phyloP scores from a whole-genome alignment of 1,139 yeast genomes.

The Saccharomyces hybrid region DNA sequence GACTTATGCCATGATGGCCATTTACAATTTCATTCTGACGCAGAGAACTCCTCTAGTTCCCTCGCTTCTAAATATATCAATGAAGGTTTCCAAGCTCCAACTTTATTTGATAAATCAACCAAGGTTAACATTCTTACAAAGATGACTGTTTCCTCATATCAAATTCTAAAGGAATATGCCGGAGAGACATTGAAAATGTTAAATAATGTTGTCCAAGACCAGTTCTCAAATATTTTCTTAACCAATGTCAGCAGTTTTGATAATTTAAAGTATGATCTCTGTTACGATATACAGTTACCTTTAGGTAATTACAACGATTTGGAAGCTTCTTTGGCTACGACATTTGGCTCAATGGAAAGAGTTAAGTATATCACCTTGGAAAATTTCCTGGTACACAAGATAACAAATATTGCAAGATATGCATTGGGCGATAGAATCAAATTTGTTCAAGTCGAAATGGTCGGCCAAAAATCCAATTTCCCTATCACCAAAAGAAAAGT shows the following conservation, averaged over 20 bases:
- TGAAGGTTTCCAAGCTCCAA: slow-evolving; percentile 62
- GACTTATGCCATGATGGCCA: slow-evolving; percentile 58
- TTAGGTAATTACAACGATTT: slow-evolving; percentile 11
- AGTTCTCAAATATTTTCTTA: slow-evolving; percentile 79
- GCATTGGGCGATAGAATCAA: slow-evolving; percentile 65
- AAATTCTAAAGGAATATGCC: slow-evolving; percentile 57
- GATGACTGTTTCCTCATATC: slow-evolving; percentile 65
- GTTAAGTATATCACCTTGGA: slow-evolving; percentile 66
- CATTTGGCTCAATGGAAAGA: slow-evolving; percentile 65
- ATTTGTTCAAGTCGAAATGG: slow-evolving; percentile 32
- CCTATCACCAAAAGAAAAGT: slow-evolving; percentile 51
- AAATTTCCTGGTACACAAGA: slow-evolving; percentile 52
- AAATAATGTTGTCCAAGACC: slow-evolving; percentile 72
- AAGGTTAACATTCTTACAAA: slow-evolving; percentile 77
- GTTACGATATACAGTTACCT: slow-evolving; percentile 44
- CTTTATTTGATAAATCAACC: slow-evolving; percentile 66
- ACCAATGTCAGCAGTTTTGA: slow-evolving; percentile 48
- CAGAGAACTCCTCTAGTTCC: slow-evolving; percentile 33
- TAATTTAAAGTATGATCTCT: slow-evolving; percentile 58
- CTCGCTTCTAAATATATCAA: slow-evolving; percentile 45
- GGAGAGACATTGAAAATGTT: slow-evolving; percentile 57
- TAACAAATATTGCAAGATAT: slow-evolving; percentile 49
- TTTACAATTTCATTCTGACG: slow-evolving; percentile 54
- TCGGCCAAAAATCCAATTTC: slow-evolving; percentile 26
- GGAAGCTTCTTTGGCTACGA: slow-evolving; percentile 20